These are phyloP conservation scores for Tuber umbilicatum DNA, from an alignment of 495 filamentous ascomycete genomes.

Conservation along the genomic window DNA sequence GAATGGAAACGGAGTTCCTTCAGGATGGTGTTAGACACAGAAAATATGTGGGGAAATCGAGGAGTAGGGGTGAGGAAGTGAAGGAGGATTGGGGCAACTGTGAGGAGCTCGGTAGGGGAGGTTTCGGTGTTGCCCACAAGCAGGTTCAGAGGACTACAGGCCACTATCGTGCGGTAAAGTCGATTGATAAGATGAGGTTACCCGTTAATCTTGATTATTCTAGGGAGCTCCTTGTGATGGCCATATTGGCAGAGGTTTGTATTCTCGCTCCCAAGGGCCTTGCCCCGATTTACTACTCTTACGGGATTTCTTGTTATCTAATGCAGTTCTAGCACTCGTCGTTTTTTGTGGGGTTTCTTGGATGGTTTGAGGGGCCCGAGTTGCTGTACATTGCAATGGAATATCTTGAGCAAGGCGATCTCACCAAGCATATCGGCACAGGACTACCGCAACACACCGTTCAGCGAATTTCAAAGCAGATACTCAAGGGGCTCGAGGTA, in stretches of 20 bases:
- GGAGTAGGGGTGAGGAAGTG: neutral
- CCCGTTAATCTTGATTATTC: neutral
- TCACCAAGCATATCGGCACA: neutral
- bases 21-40: neutral
- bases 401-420: constrained; percentile 7
- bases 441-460: neutral
- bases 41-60: neutral
- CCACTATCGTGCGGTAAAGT: too few species aligned
- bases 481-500: constrained; percentile 13
- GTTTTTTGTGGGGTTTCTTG: constrained; percentile 16
- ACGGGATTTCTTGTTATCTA: too few species aligned
- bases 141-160: too few species aligned
- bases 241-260: neutral
- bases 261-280: too few species aligned
- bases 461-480: constrained; percentile 9
- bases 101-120: too few species aligned
- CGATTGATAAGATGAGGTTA: neutral
- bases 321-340: too few species aligned
- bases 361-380: constrained; percentile 6
- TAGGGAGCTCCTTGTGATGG: neutral
- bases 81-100: neutral
- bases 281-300: too few species aligned
- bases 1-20: neutral
- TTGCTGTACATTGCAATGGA: constrained; percentile 16
- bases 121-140: too few species aligned